phyloP scores from a whole-genome alignment of 495 filamentous ascomycete genomes.

The Neurospora africana region DNA sequence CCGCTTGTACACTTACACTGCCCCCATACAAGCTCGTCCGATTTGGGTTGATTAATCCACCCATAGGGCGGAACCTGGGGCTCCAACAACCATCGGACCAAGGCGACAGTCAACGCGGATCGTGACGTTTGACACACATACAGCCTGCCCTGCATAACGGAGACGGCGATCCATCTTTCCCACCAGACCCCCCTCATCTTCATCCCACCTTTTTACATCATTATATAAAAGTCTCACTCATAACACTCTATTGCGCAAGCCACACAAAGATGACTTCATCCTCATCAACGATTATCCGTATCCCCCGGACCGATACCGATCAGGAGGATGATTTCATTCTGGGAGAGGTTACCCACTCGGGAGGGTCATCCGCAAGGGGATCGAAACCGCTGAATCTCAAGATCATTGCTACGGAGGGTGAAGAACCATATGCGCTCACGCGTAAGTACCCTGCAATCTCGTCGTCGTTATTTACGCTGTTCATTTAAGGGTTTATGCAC shows the following conservation, averaged over 20 bases:
- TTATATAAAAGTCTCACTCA: background rate
- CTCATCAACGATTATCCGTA: conserved; percentile 33
- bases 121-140: background rate
- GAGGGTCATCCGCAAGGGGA: conserved; percentile 6
- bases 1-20: background rate
- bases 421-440: conserved; percentile 45
- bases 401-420: conserved; percentile 59
- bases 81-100: background rate
- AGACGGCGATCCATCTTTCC: background rate
- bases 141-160: background rate
- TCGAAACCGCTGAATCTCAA: conserved; percentile 44
- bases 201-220: background rate
- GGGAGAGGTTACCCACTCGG: conserved; percentile 40
- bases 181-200: background rate
- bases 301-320: conserved; percentile 48
- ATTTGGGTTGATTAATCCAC: background rate
- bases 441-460: conserved; percentile 29
- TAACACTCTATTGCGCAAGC: background rate
- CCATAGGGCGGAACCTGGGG: background rate
- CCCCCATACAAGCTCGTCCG: background rate
- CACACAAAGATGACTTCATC: background rate
- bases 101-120: background rate
- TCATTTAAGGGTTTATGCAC: background rate
- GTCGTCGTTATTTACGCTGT: background rate
- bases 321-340: conserved; percentile 45